phyloP scores from a whole-genome alignment of 148 eudicot species.

The Persicaria tinctoria region DNA sequence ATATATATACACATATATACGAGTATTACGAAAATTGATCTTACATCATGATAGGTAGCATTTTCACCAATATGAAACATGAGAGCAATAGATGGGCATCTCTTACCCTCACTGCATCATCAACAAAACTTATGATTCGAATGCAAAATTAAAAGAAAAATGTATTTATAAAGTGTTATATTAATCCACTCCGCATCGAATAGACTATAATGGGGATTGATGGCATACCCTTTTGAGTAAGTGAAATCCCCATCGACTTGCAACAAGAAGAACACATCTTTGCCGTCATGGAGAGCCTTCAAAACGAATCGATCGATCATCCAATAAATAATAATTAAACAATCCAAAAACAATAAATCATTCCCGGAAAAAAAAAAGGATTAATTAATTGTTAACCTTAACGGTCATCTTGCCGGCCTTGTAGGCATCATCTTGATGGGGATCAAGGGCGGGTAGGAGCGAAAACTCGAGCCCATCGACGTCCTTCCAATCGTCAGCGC shows the following conservation, averaged over 20 bases:
- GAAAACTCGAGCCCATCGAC: slow-evolving; percentile 55
- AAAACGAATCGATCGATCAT: neutral
- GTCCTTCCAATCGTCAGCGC: slow-evolving; percentile 63
- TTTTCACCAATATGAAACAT: slow-evolving; percentile 93
- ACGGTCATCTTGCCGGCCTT: slow-evolving; percentile 61
- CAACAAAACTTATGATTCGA: neutral
- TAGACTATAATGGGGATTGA: neutral
- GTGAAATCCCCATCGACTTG: slow-evolving; percentile 73
- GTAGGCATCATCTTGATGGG: slow-evolving; percentile 66
- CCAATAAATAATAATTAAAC: neutral
- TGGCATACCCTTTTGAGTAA: slow-evolving; percentile 56
- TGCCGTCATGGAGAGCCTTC: slow-evolving; percentile 87
- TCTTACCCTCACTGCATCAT: slow-evolving; percentile 46
- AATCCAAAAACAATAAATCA: neutral
- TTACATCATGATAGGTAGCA: slow-evolving; percentile 80
- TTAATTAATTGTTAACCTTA: slow-evolving; percentile 33
- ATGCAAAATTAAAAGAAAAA: too few relatives aligned
- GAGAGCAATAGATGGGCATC: slow-evolving; percentile 85
- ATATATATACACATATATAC: too few relatives aligned
- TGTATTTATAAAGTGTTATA: too few relatives aligned
- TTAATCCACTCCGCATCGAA: too few relatives aligned
- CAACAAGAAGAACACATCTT: slow-evolving; percentile 66
- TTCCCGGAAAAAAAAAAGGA: neutral
- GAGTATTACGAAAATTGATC: slow-evolving; percentile 15
- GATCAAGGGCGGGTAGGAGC: slow-evolving; percentile 83